These are phyloP conservation scores for Fonsecaea pugnacius DNA, from an alignment of 2,329 filamentous ascomycete genomes.

Conservation along the genomic window DNA sequence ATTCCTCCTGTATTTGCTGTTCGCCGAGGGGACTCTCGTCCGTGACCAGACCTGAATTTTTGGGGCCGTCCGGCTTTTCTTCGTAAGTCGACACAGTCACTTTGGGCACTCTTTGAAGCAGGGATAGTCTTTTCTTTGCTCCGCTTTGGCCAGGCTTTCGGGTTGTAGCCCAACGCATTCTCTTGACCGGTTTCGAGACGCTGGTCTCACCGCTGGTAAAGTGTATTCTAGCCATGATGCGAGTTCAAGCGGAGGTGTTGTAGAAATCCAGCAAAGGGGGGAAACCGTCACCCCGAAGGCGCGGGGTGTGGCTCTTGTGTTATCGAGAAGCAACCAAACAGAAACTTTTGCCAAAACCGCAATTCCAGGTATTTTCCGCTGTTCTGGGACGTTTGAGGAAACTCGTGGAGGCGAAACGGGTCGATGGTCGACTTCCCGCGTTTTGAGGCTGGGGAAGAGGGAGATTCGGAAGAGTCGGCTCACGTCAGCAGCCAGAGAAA, in stretches of 20 bases:
- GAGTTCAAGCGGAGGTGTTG: neutral
- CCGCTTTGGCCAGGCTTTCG: constrained; percentile 77
- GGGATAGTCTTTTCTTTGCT: constrained; percentile 76
- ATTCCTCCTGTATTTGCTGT: constrained; percentile 41
- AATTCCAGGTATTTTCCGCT: constrained; percentile 5
- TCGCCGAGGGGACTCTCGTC: constrained; percentile 34
- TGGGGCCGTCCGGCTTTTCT: constrained; percentile 46
- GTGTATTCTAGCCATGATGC: constrained; percentile 34
- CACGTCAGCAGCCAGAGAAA: constrained; percentile 33
- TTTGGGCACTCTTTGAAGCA: constrained; percentile 76
- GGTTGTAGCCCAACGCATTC: constrained; percentile 95
- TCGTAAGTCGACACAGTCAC: constrained; percentile 63
- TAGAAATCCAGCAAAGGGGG: constrained; percentile 6
- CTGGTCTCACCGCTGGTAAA: constrained; percentile 49
- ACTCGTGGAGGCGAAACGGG: constrained; percentile 15
- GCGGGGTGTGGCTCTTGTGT: neutral
- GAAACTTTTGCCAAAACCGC: neutral
- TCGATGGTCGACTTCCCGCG: constrained; percentile 8
- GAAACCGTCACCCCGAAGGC: constrained; percentile 1
- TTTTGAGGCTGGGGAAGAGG: constrained; percentile 19
- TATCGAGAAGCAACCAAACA: neutral
- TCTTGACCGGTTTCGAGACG: constrained; percentile 68
- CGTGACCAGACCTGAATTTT: constrained; percentile 41
- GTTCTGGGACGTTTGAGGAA: constrained; percentile 14
- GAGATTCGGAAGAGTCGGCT: constrained; percentile 34